These are phyloP conservation scores for Fagopyrum homotropicum DNA, from an alignment of 148 eudicot species.

Conservation along the genomic window DNA sequence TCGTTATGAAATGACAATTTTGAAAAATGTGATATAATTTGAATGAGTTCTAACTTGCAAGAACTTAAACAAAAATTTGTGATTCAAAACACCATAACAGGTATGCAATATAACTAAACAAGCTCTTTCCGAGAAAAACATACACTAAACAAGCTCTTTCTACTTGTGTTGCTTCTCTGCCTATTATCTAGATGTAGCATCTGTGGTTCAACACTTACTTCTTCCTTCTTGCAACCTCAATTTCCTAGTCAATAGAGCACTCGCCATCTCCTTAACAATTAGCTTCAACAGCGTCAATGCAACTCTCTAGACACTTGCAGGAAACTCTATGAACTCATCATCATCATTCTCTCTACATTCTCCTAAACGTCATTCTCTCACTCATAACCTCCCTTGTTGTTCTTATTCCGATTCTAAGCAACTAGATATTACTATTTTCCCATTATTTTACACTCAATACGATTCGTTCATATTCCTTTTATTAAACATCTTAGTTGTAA, in stretches of 20 bases:
- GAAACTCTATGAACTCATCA: slow-evolving; percentile 44
- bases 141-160: background rate
- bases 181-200: slow-evolving; percentile 83
- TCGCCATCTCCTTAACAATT: slow-evolving; percentile 67
- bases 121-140: no score
- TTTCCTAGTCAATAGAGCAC: slow-evolving; percentile 54
- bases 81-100: background rate
- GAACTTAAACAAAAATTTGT: no score
- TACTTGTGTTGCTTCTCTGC: slow-evolving; percentile 72
- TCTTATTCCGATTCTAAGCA: slow-evolving; percentile 62
- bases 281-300: slow-evolving; percentile 87
- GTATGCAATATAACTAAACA: no score
- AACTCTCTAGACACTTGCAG: slow-evolving; percentile 68
- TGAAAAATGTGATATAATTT: no score
- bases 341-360: slow-evolving; percentile 52
- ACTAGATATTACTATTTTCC: slow-evolving; percentile 34
- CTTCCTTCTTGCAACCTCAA: slow-evolving; percentile 70
- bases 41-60: no score
- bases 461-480: slow-evolving; percentile 58
- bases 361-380: slow-evolving; percentile 62
- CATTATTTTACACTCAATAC: slow-evolving; percentile 27
- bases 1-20: no score
- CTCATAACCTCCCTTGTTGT: slow-evolving; percentile 46
- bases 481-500: slow-evolving; percentile 48
- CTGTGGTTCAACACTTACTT: slow-evolving; percentile 95